Evolutionary conservation across 805 yeast genomes (phyloP), one percentile per base, ranked within the genome.

Genomic region (Candida tibetensis): DNA sequence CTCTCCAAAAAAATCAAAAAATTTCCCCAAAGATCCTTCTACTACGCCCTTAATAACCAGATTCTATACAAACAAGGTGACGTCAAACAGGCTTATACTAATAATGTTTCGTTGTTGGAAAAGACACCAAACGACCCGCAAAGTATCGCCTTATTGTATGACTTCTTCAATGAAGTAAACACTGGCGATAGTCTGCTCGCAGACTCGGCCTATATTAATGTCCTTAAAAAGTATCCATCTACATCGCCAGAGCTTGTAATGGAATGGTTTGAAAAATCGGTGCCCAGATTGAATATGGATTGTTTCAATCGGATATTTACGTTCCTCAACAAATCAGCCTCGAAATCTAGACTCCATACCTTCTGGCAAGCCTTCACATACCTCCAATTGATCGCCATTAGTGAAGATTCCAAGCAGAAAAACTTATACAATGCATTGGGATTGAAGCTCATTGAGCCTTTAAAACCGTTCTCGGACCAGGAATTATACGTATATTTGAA

Each of bases 371-470:
- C 81, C n/a, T 64, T 81, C 45, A 56, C 76, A 13, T 58, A 76
- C 63, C 62, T 72, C 60, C 48, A 77, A 30, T 70, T 70, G 34
- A 43, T 75, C 21, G 47, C 51, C 1, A 44, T 49, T 3, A 38
- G 53, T 1, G 63, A 59, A 25, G 57, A 69, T 4, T 66, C 62
- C 0, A 66, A 74, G 39, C 85, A 80, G 46, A 51, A 53, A 34
- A 63, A 56, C 27, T 58, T 88, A 27, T 77, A 77, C 42, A 81
- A 86, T 1, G 64, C 71, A 41, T 61, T 88, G 23, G 90, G 88
- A 0, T 51, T 70, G 41, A 77, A 81, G 46, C 55, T 82, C 45
- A 55, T 84, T 19, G 78, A 74, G 19, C 58, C 60, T n/a, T 53
- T 72, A 13, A 62, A 65, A 30, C 86, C 91, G 1, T 64, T 71